These are phyloP conservation scores for Apium graveolens DNA, from an alignment of 129 eudicot species.

Conservation along the genomic window DNA sequence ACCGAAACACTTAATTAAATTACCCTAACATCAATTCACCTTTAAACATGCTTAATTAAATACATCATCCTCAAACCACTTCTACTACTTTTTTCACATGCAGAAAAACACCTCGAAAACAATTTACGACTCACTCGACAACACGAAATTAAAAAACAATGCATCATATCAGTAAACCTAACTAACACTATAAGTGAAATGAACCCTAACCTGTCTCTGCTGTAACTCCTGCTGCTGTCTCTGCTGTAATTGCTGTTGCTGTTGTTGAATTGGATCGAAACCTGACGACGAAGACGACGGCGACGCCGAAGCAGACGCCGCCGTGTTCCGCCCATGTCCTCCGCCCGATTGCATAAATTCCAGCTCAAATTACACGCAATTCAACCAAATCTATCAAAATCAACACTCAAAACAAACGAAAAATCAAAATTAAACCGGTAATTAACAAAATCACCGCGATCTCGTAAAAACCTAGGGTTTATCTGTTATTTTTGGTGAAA, in stretches of 20 bases:
- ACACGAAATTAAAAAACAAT: background rate
- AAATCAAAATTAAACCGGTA: background rate
- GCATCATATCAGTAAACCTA: background rate
- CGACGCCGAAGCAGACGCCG: slow-evolving; percentile 64
- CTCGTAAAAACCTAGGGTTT: background rate
- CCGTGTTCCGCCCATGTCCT: slow-evolving; percentile 46
- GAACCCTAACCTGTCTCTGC: slow-evolving; percentile 78
- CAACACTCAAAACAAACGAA: background rate
- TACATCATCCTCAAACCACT: background rate
- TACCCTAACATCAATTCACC: background rate
- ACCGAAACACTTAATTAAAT: background rate
- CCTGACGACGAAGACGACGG: slow-evolving; percentile 83
- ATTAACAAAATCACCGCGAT: slow-evolving; percentile 11
- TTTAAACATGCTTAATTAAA: background rate
- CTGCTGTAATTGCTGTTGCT: slow-evolving; percentile 52
- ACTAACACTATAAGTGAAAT: background rate
- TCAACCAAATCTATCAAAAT: background rate
- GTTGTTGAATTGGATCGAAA: slow-evolving; percentile 54
- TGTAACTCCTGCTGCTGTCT: slow-evolving; percentile 52
- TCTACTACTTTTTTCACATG: background rate
- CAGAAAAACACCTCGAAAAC: background rate
- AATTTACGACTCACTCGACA: background rate
- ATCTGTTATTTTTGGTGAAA: background rate
- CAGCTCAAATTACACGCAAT: background rate
- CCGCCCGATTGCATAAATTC: slow-evolving; percentile 73